Conservation (phyloP, 2,329 filamentous ascomycete species). For the Aspergillus sp. region DNA sequence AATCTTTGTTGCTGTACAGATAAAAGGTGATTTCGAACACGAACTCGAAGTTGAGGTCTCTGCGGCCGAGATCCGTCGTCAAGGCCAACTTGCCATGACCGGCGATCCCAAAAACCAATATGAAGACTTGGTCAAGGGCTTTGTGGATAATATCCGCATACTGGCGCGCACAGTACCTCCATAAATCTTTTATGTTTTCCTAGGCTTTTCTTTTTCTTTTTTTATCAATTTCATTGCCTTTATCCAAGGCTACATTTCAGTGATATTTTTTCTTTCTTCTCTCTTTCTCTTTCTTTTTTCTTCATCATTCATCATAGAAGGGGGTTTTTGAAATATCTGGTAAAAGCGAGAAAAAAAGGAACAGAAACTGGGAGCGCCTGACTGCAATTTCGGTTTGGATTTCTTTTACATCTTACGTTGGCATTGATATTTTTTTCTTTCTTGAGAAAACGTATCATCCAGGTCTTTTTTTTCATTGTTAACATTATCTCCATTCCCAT, state of each 20-base stretch:
- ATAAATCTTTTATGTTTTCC: conserved; percentile 7
- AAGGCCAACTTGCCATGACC: conserved; percentile 37
- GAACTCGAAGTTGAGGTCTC: conserved; percentile 48
- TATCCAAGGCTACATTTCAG: not conserved
- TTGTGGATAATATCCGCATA: conserved; percentile 46
- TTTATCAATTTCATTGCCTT: conserved; percentile 2
- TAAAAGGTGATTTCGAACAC: conserved; percentile 41
- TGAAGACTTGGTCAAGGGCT: conserved; percentile 43
- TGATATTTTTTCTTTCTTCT: no score
- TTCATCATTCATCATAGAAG: no score
- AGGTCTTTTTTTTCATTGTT: no score
- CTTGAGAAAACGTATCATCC: no score
- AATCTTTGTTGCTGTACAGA: conserved; percentile 14
- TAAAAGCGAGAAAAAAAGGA: no score
- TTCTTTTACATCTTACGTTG: no score
- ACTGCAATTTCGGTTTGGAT: no score
- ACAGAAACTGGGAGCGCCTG: no score
- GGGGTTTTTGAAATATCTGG: no score
- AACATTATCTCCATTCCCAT: no score
- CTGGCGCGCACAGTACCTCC: conserved; percentile 38
- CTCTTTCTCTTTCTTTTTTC: no score
- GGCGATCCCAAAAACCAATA: conserved; percentile 39
- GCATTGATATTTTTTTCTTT: no score
- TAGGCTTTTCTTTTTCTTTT: conserved; percentile 6
- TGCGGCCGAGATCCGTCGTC: conserved; percentile 39